Evolutionary conservation across 1,284 basidiomycete genomes (phyloP).

Genomic region (Pseudozyma sp.): DNA sequence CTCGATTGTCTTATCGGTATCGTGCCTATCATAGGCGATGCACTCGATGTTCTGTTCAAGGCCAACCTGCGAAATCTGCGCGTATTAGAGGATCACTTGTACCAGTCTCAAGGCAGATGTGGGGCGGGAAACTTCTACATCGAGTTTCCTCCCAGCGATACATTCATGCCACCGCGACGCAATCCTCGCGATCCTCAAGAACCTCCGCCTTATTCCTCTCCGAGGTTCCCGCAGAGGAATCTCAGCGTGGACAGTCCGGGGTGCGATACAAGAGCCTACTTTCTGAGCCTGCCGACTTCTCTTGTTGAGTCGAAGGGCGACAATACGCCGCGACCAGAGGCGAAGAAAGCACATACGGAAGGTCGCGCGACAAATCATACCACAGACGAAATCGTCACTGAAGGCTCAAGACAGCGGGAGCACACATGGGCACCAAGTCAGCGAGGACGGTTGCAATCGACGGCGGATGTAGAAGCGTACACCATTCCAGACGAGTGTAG

Average conservation of each 20-base stretch:
- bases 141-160: conserved; percentile 37
- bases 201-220: neutral
- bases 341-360: too few relatives aligned
- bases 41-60: conserved; percentile 66
- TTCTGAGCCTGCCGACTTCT: conserved; percentile 31
- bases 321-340: neutral
- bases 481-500: conserved; percentile 26
- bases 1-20: conserved; percentile 62
- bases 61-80: conserved; percentile 63
- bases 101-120: conserved; percentile 41
- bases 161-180: conserved; percentile 14
- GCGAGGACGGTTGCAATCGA: neutral
- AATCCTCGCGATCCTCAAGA: neutral
- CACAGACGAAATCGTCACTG: neutral
- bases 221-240: neutral
- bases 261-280: conserved; percentile 3
- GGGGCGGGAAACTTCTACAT: conserved; percentile 44
- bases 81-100: conserved; percentile 61
- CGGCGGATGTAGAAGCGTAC: conserved; percentile 19
- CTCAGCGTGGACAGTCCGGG: neutral
- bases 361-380: too few relatives aligned
- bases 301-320: neutral
- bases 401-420: neutral
- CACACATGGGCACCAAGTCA: neutral
- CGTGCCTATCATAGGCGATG: conserved; percentile 66